Evolutionary conservation across 129 eudicot genomes (phyloP).

Genomic region (Deinandra increscens): DNA sequence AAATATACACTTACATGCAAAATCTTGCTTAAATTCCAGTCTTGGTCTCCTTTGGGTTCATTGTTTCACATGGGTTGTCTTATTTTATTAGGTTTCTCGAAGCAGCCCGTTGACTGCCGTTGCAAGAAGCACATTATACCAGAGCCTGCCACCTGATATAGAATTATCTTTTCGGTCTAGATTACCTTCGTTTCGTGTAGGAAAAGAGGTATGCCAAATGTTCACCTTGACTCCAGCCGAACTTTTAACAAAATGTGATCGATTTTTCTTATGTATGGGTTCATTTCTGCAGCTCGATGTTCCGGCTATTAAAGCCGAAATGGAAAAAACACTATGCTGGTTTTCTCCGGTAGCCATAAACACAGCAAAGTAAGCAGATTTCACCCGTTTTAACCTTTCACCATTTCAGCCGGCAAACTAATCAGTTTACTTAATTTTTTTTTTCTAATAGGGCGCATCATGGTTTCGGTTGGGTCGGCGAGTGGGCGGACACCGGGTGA

Average conservation of each 20-base stretch:
- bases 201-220: conserved; percentile 55
- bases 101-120: conserved; percentile 49
- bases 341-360: conserved; percentile 75
- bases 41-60: neutral
- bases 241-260: neutral
- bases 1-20: conserved; percentile 1
- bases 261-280: neutral
- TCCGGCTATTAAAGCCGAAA: conserved; percentile 66
- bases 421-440: conserved; percentile 6
- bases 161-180: conserved; percentile 61
- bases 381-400: conserved; percentile 1
- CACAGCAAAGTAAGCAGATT: conserved; percentile 65
- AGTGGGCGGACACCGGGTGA: conserved; percentile 89
- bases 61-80: neutral
- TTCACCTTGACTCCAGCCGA: neutral
- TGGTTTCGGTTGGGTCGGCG: conserved; percentile 98
- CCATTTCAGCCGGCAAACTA: neutral
- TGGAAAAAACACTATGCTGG: conserved; percentile 86
- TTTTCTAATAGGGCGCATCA: conserved; percentile 68
- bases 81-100: conserved; percentile 60
- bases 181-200: conserved; percentile 52
- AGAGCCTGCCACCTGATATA: conserved; percentile 73
- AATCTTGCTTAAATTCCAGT: conserved; percentile 12
- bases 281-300: conserved; percentile 50
- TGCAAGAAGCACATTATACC: conserved; percentile 66